phyloP scores from a whole-genome alignment of 768 basidiomycete species.

The Mycena rosella region DNA sequence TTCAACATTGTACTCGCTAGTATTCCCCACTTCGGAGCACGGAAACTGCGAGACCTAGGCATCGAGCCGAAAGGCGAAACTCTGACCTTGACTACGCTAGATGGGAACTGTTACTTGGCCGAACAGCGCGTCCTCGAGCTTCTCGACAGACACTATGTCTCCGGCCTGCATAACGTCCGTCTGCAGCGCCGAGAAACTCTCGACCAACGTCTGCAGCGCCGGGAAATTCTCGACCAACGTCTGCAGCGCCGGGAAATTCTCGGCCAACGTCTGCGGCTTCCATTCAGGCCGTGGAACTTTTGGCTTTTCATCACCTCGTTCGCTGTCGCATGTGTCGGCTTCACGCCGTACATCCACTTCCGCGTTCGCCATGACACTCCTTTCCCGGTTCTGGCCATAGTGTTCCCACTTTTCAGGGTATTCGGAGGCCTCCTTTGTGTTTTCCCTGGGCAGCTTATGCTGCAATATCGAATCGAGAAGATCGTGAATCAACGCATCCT shows the following conservation, averaged over 20 bases:
- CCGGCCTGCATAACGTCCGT: no score
- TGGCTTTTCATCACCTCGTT: not conserved
- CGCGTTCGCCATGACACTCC: not conserved
- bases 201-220: not conserved
- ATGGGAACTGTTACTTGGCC: not conserved
- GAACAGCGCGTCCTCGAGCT: not conserved
- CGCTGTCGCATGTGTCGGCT: conserved; percentile 1
- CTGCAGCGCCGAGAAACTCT: not conserved
- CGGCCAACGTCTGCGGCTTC: no score
- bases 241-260: not conserved
- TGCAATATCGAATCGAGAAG: conserved; percentile 16
- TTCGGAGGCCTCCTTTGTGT: conserved; percentile 6
- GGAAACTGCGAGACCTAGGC: no score
- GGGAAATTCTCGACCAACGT: not conserved
- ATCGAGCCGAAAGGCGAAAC: no score
- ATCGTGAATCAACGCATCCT: conserved; percentile 19
- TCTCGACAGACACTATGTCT: not conserved
- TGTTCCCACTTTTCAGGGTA: conserved; percentile 14
- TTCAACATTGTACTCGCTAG: no score
- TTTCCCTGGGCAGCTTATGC: conserved; percentile 6
- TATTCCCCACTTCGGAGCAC: no score
- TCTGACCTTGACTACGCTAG: not conserved
- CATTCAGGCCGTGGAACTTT: conserved; percentile 5
- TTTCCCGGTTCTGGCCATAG: not conserved
- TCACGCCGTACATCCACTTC: conserved; percentile 7